Evolutionary conservation across 1,284 basidiomycete genomes (phyloP), one percentile per base, ranked within the genome.

Genomic region (Golubevia pallescens): DNA sequence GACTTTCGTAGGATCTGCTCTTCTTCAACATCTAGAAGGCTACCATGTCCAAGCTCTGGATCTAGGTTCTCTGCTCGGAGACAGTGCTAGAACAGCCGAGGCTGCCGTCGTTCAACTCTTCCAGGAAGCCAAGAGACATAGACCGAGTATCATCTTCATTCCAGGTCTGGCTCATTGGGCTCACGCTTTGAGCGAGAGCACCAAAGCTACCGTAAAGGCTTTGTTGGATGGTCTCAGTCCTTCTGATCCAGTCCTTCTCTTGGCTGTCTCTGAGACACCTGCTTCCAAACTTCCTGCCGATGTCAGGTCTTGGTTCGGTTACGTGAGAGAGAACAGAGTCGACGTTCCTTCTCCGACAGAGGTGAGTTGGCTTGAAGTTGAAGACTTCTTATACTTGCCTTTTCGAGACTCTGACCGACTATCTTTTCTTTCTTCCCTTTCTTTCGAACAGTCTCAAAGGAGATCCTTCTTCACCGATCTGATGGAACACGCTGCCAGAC

Each of bases 381-480:
- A 28, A 28, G 28, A 28, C 28, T 28, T 28, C 28, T 28, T 28
- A 28, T 28, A 28, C 28, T 23, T 48, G 42, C 16, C 32, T 38
- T n/a, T 13, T 21, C 28, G 52, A 21, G 10, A 38, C 32, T 16
- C 28, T 23, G 19, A 3, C 52, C 32, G 34, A 74, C 78, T 0
- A 60, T 64, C 14, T 58, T 24, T 57, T 34, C 21, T 7, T 23
- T 57, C 19, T 38, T 62, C 55, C 57, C 10, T 7, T 10, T 28
- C 16, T 54, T 54, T 16, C 8, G 7, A 20, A 38, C 71, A 87
- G 51, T 82, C 87, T 5, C 90, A 93, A 74, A 89, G 95, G n/a
- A 87, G 87, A 13, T 88, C 87, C 1, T 99, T 96, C 89, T 97
- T 98, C 80, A 86, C 89, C 14, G 88, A 90, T 59, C 70, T 85